A percentile compares a stretch with the other conserved stretches of the same genome.
Evolutionary conservation across 2,329 filamentous ascomycete genomes (phyloP).

Genomic region (Neodidymelliopsis sp.): DNA sequence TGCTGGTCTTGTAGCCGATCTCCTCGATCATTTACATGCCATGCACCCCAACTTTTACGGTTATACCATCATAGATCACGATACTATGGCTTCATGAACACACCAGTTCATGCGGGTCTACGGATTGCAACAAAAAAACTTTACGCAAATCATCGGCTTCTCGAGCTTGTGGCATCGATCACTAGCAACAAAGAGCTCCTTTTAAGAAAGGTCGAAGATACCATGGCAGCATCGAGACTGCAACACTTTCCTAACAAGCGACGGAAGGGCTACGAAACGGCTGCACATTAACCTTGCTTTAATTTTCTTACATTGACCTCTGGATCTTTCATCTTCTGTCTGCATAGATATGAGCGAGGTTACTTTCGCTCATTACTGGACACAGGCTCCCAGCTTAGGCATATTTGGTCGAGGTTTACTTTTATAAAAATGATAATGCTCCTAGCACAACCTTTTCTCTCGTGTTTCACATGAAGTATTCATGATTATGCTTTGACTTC

Average conservation of each 20-base stretch:
- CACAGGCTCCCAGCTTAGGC: background rate
- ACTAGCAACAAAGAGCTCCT: background rate
- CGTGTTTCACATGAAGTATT: no score
- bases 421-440: conserved; percentile 6
- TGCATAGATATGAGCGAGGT: background rate
- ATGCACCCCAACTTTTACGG: background rate
- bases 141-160: background rate
- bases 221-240: background rate
- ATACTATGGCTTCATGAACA: conserved; percentile 1
- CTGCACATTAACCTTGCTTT: conserved; percentile 2
- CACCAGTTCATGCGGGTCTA: background rate
- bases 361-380: background rate
- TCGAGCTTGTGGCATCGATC: background rate
- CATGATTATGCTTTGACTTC: no score
- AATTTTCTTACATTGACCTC: background rate
- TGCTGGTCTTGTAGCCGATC: background rate
- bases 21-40: background rate
- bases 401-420: background rate
- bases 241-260: background rate
- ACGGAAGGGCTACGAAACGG: conserved; percentile 2
- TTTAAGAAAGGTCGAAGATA: background rate
- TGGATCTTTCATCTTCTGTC: conserved; percentile 2
- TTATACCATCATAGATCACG: conserved; percentile 8
- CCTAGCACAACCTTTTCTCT: no score
- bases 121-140: background rate